Conservation (phyloP, 371 early-diverging fungal genomes). For the Mortierella sp. region DNA sequence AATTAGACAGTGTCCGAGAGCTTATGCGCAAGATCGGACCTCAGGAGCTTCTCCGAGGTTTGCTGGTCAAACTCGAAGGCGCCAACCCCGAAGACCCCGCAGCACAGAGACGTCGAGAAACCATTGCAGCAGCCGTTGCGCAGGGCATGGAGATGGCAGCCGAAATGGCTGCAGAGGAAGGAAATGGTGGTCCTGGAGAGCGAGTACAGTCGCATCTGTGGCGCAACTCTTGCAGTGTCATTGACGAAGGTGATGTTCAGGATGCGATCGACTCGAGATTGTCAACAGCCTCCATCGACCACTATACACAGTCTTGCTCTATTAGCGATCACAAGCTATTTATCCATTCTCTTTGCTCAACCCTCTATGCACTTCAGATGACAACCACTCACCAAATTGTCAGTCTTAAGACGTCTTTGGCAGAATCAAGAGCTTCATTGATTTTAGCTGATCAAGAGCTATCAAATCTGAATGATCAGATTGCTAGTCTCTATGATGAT, state of each 20-base stretch:
- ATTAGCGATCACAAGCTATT: constrained; percentile 55
- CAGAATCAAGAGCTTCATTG: constrained; percentile 61
- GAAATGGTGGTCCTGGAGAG: constrained; percentile 13
- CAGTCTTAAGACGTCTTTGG: constrained; percentile 58
- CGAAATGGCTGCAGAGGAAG: constrained; percentile 51
- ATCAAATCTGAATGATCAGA: constrained; percentile 62
- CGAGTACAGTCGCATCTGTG: constrained; percentile 42
- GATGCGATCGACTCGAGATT: constrained; percentile 51
- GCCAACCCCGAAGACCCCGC: constrained; percentile 39
- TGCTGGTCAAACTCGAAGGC: constrained; percentile 67
- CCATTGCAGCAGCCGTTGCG: constrained; percentile 44
- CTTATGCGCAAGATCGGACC: constrained; percentile 64
- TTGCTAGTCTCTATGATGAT: constrained; percentile 67
- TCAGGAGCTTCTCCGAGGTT: constrained; percentile 63
- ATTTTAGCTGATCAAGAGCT: constrained; percentile 64
- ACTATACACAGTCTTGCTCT: constrained; percentile 54
- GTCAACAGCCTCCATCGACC: constrained; percentile 48
- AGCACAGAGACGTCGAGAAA: constrained; percentile 30
- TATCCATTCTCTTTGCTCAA: constrained; percentile 66
- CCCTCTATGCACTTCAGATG: constrained; percentile 71
- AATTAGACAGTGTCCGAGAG: constrained; percentile 56
- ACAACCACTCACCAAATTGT: constrained; percentile 58
- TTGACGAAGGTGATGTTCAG: constrained; percentile 52
- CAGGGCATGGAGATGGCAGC: constrained; percentile 63
- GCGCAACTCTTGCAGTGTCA: constrained; percentile 52